Evolutionary conservation across 73 alveolate genomes (phyloP).

Genomic region (Paramecium biaurelia): DNA sequence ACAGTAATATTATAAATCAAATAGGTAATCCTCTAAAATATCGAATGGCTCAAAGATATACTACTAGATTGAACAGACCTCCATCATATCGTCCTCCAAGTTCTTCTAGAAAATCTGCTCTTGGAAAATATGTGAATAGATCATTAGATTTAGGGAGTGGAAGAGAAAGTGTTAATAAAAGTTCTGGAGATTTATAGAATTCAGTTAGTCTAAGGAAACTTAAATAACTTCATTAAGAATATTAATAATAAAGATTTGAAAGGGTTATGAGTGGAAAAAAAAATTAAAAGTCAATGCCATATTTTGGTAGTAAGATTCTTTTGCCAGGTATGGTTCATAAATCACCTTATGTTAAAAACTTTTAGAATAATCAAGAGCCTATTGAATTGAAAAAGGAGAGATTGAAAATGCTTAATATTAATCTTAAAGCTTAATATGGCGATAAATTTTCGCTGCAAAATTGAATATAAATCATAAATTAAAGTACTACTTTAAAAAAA

Average conservation of each 20-base stretch:
- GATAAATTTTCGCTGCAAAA: background rate
- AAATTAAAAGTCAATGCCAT: constrained; percentile 27
- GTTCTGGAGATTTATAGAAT: background rate
- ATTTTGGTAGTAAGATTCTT: constrained; percentile 6
- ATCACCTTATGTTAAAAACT: constrained; percentile 45
- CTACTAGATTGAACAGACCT: constrained; percentile 19
- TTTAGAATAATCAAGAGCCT: background rate
- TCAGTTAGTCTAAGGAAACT: constrained; percentile 28
- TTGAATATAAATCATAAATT: background rate
- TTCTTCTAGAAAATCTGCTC: constrained; percentile 4
- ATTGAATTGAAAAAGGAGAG: constrained; percentile 34
- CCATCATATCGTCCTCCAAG: constrained; percentile 56
- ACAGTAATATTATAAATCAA: background rate
- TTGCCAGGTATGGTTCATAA: constrained; percentile 45
- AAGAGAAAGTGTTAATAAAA: constrained; percentile 20
- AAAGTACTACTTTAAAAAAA: background rate
- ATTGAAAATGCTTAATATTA: background rate
- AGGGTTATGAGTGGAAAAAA: constrained; percentile 45
- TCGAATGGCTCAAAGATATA: constrained; percentile 36
- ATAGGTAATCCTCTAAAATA: background rate
- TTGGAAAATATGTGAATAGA: background rate
- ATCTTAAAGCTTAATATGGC: constrained; percentile 33
- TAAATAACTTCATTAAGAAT: constrained; percentile 5
- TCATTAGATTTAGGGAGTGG: background rate
- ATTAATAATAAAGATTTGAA: constrained; percentile 19